Conservation (phyloP, 208 protist species). For the Crithidia sp. region DNA sequence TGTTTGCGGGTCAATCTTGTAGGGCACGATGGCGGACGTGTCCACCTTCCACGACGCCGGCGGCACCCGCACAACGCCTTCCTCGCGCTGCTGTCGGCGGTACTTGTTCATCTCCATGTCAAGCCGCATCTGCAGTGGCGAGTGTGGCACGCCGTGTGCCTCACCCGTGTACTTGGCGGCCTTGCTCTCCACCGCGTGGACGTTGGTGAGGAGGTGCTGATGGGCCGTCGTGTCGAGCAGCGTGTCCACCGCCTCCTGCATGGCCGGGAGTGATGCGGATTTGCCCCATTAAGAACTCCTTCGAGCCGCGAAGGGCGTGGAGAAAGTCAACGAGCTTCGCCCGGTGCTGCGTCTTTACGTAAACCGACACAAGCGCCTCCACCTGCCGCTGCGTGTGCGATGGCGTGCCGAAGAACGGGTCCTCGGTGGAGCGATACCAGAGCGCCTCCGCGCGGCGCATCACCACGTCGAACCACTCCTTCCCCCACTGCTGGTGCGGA, state of each 20-base stretch:
- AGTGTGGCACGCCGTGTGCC: constrained; percentile 71
- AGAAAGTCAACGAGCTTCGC: constrained; percentile 88
- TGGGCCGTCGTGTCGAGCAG: constrained; percentile 86
- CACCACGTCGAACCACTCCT: constrained; percentile 89
- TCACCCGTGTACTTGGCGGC: constrained; percentile 74
- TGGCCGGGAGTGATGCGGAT: constrained; percentile 62
- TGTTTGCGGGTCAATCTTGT: constrained; percentile 73
- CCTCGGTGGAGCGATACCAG: constrained; percentile 87
- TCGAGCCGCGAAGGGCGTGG: constrained; percentile 68
- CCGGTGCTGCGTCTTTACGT: constrained; percentile 77
- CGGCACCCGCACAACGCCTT: constrained; percentile 88
- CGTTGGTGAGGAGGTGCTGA: constrained; percentile 88
- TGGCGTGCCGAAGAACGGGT: constrained; percentile 82
- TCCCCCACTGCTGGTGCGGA: constrained; percentile 84
- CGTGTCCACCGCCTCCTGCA: constrained; percentile 62
- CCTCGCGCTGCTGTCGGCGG: constrained; percentile 82
- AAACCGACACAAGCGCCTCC: constrained; percentile 76
- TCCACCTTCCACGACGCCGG: constrained; percentile 76
- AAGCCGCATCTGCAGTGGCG: constrained; percentile 84
- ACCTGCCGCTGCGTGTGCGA: constrained; percentile 87
- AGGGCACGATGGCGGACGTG: constrained; percentile 78
- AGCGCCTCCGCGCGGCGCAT: constrained; percentile 86
- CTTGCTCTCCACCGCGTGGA: constrained; percentile 54
- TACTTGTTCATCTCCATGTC: constrained; percentile 87
- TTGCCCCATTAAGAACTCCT: constrained; percentile 69